Evolutionary conservation across 2,329 filamentous ascomycete species (phyloP), one percentile per base, ranked within the genome.

Genomic region (Epichloe aotearoae): DNA sequence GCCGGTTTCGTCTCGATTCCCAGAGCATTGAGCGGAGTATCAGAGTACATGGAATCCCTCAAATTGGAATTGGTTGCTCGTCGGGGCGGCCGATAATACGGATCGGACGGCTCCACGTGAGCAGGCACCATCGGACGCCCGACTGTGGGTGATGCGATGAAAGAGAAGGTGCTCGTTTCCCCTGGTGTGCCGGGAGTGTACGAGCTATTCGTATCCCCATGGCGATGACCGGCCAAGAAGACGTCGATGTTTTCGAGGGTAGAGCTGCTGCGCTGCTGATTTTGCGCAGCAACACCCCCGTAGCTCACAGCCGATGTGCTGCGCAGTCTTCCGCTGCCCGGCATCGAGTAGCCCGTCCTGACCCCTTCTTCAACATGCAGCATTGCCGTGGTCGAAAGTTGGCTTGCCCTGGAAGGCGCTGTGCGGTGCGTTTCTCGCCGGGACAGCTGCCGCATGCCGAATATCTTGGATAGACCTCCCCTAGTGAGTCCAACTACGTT

Each of bases 381-480:
- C 77, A 96, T 96, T 17, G 82, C 86, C 36, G 86, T 79, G 56
- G 82, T 88, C 4, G 88, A 95, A 49, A 86, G 76, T 65, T 93
- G 85, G 62, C 88, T 96, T 59, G 86, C 82, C 53, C 88, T 80
- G 7, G 84, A 84, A 23, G 77, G 74, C 15, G 78, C 79, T 53
- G 74, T 76, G 53, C 78, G 79, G 46, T 80, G 80, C 52, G 79
- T 80, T 55, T 77, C 72, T 46, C 89, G 82, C 55, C 86, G 81
- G 12, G 87, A 87, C 40, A 96, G 73, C 65, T 96, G 89, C 45
- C 90, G 85, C 77, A 90, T 88, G 47, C 90, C 90, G 62, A 96
- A 94, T 44, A 90, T 88, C 69, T 90, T 95, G 58, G 84, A 83
- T 50, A 98, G 74, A 8, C 89, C 91, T 61, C 93, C 93, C 63